Percentiles rank a stretch among this genome's conserved stretches.
Evolutionary conservation across 2,329 filamentous ascomycete species (phyloP).

Genomic region (Rhynchosporium secalis): DNA sequence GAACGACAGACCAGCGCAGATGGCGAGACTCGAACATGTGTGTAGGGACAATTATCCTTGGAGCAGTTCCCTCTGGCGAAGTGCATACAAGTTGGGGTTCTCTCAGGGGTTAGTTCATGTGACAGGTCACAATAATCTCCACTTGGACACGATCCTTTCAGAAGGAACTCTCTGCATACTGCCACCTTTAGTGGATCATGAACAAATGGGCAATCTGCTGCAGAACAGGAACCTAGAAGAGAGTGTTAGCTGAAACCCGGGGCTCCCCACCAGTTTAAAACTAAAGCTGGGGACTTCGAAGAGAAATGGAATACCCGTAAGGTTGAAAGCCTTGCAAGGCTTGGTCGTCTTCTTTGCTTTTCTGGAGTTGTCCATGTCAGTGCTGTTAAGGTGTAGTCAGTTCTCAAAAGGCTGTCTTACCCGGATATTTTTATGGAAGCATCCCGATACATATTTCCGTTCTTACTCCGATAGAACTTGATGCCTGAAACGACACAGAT

Average conservation of each 20-base stretch:
- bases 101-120: constrained; percentile 79
- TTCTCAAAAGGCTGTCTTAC: constrained; percentile 52
- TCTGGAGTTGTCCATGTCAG: constrained; percentile 41
- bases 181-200: constrained; percentile 88
- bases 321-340: constrained; percentile 71
- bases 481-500: constrained; percentile 72
- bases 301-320: constrained; percentile 60
- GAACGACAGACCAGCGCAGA: constrained; percentile 77
- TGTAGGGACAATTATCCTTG: constrained; percentile 82
- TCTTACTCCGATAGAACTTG: constrained; percentile 81
- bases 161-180: constrained; percentile 84
- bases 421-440: constrained; percentile 73
- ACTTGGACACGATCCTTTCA: constrained; percentile 73
- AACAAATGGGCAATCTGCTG: constrained; percentile 74
- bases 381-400: constrained; percentile 32
- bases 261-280: constrained; percentile 24
- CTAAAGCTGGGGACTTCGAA: constrained; percentile 1
- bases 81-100: constrained; percentile 85
- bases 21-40: constrained; percentile 77
- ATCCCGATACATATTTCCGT: constrained; percentile 80
- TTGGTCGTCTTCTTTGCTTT: constrained; percentile 68
- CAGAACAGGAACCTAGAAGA: constrained; percentile 74
- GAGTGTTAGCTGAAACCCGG: constrained; percentile 38
- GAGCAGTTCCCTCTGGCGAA: constrained; percentile 88
- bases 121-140: constrained; percentile 86